These are phyloP conservation scores for Coprinopsis marcescibilis DNA, from an alignment of 768 basidiomycete species.

Conservation along the genomic window DNA sequence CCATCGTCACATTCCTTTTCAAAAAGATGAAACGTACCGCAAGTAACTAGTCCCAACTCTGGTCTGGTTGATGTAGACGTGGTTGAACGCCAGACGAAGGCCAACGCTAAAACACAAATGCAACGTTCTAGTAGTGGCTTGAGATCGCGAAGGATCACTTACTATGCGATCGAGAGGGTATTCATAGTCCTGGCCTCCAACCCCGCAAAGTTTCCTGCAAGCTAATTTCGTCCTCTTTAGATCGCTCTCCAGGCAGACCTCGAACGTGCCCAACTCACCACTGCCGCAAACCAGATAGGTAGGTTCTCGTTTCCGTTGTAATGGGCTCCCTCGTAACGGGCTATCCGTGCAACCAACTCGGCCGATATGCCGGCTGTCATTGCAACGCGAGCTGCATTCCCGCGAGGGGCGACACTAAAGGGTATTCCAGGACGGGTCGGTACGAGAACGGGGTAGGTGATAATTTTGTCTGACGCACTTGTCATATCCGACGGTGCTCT, in stretches of 20 bases:
- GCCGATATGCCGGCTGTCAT: too few relatives aligned
- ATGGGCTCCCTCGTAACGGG: conserved; percentile 24
- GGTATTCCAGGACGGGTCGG: conserved; percentile 13
- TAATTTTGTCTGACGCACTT: conserved; percentile 21
- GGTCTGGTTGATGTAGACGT: conserved; percentile 10
- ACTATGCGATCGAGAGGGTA: conserved; percentile 17
- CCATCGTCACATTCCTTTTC: not conserved
- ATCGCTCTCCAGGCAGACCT: not conserved
- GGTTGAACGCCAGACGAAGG: conserved; percentile 4
- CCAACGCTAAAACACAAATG: not conserved
- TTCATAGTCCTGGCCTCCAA: conserved; percentile 19
- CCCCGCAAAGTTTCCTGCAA: conserved; percentile 20
- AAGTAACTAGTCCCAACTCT: not conserved
- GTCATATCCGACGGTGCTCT: conserved; percentile 19
- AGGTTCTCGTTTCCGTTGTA: conserved; percentile 22
- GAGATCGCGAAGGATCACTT: conserved; percentile 7
- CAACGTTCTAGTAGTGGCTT: not conserved
- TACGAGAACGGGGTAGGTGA: conserved; percentile 17
- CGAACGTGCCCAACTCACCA: conserved; percentile 11
- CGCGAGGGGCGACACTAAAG: conserved; percentile 17
- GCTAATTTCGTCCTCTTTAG: conserved; percentile 2
- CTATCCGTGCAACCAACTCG: conserved; percentile 15
- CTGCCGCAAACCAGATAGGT: conserved; percentile 21
- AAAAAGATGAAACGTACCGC: conserved; percentile 1
- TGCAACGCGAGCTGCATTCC: not conserved